A percentile compares a stretch with the other conserved stretches of the same genome.
Evolutionary conservation across 2,329 filamentous ascomycete genomes (phyloP).

Genomic region (Alternaria triticimaculans): DNA sequence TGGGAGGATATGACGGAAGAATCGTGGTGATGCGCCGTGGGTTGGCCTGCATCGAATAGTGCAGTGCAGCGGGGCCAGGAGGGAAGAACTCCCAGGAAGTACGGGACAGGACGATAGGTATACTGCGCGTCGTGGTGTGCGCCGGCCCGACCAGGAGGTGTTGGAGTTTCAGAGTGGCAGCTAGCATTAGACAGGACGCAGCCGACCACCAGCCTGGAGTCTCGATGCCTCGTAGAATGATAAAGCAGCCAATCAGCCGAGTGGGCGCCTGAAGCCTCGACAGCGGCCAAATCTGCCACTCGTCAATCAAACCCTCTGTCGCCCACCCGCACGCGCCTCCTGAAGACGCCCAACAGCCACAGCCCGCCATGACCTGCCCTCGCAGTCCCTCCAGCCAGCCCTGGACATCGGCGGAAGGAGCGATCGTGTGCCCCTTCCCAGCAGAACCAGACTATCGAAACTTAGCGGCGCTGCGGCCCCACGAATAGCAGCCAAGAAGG

Average conservation of each 20-base stretch:
- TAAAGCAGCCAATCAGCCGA: background rate
- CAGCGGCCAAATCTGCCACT: background rate
- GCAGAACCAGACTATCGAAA: conserved; percentile 16
- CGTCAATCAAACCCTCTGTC: conserved; percentile 1
- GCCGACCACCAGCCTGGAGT: background rate
- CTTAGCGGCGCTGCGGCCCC: conserved; percentile 6
- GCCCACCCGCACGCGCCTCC: conserved; percentile 5
- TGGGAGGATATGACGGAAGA: background rate
- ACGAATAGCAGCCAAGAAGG: conserved; percentile 2
- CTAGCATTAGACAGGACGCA: conserved; percentile 20
- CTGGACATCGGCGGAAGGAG: background rate
- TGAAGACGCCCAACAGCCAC: background rate
- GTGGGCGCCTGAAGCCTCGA: background rate
- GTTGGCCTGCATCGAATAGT: background rate
- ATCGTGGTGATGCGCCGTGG: background rate
- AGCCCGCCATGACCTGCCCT: background rate
- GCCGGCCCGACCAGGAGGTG: conserved; percentile 19
- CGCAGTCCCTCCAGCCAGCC: background rate
- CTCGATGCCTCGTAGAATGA: conserved; percentile 10
- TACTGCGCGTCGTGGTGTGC: conserved; percentile 3
- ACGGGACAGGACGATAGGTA: conserved; percentile 7
- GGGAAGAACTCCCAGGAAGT: background rate
- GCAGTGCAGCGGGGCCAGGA: background rate
- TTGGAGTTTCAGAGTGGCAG: conserved; percentile 23
- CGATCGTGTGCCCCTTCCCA: conserved; percentile 6